Evolutionary conservation across 2,329 filamentous ascomycete genomes (phyloP), one percentile per base, ranked within the genome.

Genomic region (Aureobasidium lini): DNA sequence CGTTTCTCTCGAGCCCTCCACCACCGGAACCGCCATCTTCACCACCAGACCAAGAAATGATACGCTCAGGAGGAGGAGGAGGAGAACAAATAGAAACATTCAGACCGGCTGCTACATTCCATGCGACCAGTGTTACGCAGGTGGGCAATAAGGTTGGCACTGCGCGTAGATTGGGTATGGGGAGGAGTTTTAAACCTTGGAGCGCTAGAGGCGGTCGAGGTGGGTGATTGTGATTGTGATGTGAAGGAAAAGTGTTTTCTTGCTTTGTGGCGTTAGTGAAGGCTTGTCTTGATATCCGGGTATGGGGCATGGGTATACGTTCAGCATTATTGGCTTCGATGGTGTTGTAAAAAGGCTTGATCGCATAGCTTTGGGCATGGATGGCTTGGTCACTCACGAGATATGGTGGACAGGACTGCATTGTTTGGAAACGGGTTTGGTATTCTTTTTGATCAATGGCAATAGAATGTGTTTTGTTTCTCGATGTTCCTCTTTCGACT

Each of bases 151-250:
- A 67, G 10, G 56, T 64, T 52, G 67, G 56, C 37, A 56, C 66
- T 36, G 71, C 68, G 50, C 74, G 74, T 63, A 77, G 71, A 65
- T 63, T 82, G 58, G 81, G 81, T 1, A 72, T 79, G 61, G 72
- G 76, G 60, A 70, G 77, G 57, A 77, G 73, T 56, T 75, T 82
- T 72, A 74, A 79, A 62, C 77, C 77, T 2, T 82, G 80, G 80
- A 74, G 67, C 57, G 71, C 63, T 18, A 64, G 66, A 18, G 65
- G 62, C 36, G 37, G 59, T 32, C 44, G 53, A 42, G 46, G 57
- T 32, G 37, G 54, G 11, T 57, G 23, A 31, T n/a, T 6, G 15
- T 40, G 6, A 16, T 7, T 7, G n/a, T 47, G 44, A 32, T 32
- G 23, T 8, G 42, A 44, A 23, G 23, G 16, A 8, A 29, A 4